These are phyloP conservation scores for Metschnikowia shivogae DNA, from an alignment of 805 yeast species.

Conservation along the genomic window DNA sequence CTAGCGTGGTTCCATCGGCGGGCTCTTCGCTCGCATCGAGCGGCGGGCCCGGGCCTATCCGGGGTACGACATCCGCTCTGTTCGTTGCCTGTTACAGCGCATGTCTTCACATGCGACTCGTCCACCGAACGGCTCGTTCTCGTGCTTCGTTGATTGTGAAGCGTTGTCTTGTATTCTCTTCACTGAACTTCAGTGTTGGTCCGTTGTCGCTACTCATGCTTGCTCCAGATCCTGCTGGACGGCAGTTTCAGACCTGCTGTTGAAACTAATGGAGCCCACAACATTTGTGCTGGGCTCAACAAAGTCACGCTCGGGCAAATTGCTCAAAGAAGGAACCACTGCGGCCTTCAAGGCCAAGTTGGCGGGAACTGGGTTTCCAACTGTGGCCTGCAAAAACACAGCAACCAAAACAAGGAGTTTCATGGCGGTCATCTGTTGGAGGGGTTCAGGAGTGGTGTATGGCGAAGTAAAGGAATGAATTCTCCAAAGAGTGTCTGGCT, in stretches of 20 bases:
- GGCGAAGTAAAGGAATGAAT: no score
- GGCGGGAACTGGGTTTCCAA: slow-evolving; percentile 31
- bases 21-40: no score
- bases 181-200: background rate
- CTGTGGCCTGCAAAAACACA: slow-evolving; percentile 7
- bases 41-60: no score
- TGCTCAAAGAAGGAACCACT: slow-evolving; percentile 12
- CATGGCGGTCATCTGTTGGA: slow-evolving; percentile 3
- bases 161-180: no score
- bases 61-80: no score
- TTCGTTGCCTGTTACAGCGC: no score
- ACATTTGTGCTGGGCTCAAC: slow-evolving; percentile 1
- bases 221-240: slow-evolving; percentile 3
- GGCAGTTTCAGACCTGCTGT: background rate
- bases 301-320: slow-evolving; percentile 2
- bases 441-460: background rate
- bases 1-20: no score
- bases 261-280: background rate
- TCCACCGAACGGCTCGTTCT: no score
- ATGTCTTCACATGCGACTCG: no score
- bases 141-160: no score
- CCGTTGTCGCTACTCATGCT: background rate
- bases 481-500: no score
- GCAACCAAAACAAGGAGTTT: slow-evolving; percentile 5
- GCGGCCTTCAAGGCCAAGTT: slow-evolving; percentile 22